A percentile compares a stretch with the other conserved stretches of the same genome.
Conservation (phyloP, 257 asterid species). For the Salvia rosmarinus region DNA sequence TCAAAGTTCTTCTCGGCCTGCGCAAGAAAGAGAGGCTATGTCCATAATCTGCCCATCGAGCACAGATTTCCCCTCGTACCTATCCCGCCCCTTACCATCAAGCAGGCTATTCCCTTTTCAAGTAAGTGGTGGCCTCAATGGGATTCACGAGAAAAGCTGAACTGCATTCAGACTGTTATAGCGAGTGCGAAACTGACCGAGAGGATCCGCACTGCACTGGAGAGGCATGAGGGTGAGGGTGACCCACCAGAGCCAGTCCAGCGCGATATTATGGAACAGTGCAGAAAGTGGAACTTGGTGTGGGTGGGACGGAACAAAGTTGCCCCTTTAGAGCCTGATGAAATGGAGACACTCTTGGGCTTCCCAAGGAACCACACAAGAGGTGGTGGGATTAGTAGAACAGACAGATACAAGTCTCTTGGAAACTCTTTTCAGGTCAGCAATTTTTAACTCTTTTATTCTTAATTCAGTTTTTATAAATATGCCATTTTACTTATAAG, state of each 20-base stretch:
- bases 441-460: neutral
- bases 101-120: slow-evolving; percentile 58
- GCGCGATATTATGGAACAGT: slow-evolving; percentile 56
- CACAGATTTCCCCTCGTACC: slow-evolving; percentile 62
- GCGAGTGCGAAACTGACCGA: slow-evolving; percentile 58
- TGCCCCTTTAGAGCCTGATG: slow-evolving; percentile 92
- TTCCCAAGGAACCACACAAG: slow-evolving; percentile 87
- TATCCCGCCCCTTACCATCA: slow-evolving; percentile 54
- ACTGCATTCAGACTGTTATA: slow-evolving; percentile 56
- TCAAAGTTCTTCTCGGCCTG: slow-evolving; percentile 58
- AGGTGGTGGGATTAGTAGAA: slow-evolving; percentile 92
- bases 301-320: slow-evolving; percentile 89
- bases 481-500: too few species aligned
- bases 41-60: slow-evolving; percentile 63
- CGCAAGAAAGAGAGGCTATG: slow-evolving; percentile 65
- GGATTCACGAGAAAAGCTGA: slow-evolving; percentile 58
- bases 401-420: slow-evolving; percentile 77
- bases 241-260: slow-evolving; percentile 64
- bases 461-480: neutral
- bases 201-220: slow-evolving; percentile 50
- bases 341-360: slow-evolving; percentile 76
- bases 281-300: slow-evolving; percentile 85
- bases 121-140: slow-evolving; percentile 69
- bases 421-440: slow-evolving; percentile 93
- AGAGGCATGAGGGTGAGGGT: slow-evolving; percentile 49